phyloP scores from a whole-genome alignment of 768 basidiomycete genomes.

The Boletus coccyginus region DNA sequence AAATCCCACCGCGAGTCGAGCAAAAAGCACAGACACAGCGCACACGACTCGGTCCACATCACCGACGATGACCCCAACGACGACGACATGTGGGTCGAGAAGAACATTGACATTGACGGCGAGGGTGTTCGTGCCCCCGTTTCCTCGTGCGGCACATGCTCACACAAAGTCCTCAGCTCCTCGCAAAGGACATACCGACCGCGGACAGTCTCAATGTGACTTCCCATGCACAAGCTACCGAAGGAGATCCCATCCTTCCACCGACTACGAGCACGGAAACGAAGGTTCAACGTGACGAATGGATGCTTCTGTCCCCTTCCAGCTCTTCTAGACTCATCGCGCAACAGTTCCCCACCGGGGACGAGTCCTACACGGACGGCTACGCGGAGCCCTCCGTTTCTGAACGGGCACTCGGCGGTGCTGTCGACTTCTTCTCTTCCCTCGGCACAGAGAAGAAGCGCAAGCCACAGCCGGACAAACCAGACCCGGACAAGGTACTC shows the following conservation, averaged over 20 bases:
- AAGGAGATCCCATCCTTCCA: constrained; percentile 48
- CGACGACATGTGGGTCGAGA: constrained; percentile 84
- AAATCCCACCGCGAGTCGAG: constrained; percentile 39
- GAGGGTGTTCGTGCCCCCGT: constrained; percentile 54
- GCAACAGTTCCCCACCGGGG: constrained; percentile 28
- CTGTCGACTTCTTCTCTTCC: constrained; percentile 86
- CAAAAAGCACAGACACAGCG: constrained; percentile 36
- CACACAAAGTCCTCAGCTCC: constrained; percentile 39
- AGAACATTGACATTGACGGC: constrained; percentile 77
- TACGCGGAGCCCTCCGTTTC: constrained; percentile 53
- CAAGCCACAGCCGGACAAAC: constrained; percentile 53
- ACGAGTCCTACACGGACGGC: constrained; percentile 61
- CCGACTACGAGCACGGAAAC: constrained; percentile 45
- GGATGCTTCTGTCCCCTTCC: constrained; percentile 70
- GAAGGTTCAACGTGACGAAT: constrained; percentile 69
- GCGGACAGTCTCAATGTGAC: constrained; percentile 66
- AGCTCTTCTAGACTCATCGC: constrained; percentile 30
- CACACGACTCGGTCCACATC: constrained; percentile 36
- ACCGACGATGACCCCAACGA: constrained; percentile 73
- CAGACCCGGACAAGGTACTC: constrained; percentile 69
- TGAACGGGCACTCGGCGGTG: constrained; percentile 50
- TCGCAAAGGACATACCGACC: constrained; percentile 75
- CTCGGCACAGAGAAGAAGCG: constrained; percentile 81
- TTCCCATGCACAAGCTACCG: constrained; percentile 51
- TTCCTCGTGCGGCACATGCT: neutral